Conservation (phyloP, 23 red algal genomes). For the Porphyridium purpureum region DNA sequence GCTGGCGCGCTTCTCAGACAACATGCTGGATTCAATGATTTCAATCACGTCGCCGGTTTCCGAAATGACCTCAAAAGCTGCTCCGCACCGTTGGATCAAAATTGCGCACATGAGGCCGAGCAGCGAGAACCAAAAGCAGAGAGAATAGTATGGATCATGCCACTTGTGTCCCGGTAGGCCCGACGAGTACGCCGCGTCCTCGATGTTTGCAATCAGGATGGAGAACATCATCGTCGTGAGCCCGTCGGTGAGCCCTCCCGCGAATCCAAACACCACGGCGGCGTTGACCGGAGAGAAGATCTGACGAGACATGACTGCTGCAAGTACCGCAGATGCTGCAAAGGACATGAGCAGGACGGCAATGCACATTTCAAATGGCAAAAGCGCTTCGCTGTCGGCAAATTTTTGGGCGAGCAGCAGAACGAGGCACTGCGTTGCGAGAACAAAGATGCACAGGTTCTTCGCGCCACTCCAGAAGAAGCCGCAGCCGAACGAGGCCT, state of each 20-base stretch:
- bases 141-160: constrained; percentile 1
- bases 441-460: neutral
- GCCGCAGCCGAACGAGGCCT: neutral
- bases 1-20: too few species aligned
- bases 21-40: too few species aligned
- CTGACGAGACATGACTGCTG: neutral
- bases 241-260: neutral
- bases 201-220: neutral
- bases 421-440: neutral
- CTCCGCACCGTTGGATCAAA: neutral
- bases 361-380: neutral
- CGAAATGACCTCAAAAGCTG: neutral
- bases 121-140: neutral
- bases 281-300: neutral
- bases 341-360: neutral
- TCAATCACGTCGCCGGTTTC: neutral
- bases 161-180: neutral
- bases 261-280: neutral
- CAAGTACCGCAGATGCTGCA: neutral
- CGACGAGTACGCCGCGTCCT: neutral
- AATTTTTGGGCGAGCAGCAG: neutral
- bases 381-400: neutral
- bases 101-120: neutral
- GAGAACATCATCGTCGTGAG: neutral
- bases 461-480: neutral